Evolutionary conservation across 83 land plant species (phyloP).

Genomic region (Thuja plicata): DNA sequence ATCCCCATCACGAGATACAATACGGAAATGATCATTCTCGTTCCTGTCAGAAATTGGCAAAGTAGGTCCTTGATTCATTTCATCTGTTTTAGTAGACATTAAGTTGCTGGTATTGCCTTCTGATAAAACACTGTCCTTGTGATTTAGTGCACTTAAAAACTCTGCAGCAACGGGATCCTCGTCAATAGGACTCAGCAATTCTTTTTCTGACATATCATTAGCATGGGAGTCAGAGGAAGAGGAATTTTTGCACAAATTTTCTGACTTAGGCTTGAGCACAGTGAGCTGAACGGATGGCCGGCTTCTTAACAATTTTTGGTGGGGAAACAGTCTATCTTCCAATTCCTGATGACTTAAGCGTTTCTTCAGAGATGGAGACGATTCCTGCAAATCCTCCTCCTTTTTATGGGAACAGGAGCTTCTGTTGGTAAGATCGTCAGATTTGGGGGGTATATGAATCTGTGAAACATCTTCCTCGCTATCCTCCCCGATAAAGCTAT

Average conservation of each 20-base stretch:
- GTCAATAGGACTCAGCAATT: constrained; percentile 21
- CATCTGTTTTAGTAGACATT: neutral
- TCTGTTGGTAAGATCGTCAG: neutral
- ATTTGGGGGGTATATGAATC: neutral
- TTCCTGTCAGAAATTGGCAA: neutral
- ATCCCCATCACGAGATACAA: neutral
- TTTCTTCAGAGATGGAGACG: constrained; percentile 18
- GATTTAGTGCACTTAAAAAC: constrained; percentile 33
- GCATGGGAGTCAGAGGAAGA: neutral
- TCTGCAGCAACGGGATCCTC: constrained; percentile 46
- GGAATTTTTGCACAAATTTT: neutral
- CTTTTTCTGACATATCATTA: constrained; percentile 3
- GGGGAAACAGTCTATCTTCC: constrained; percentile 65
- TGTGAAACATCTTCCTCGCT: neutral
- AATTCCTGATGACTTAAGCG: constrained; percentile 40
- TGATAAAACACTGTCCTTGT: constrained; percentile 14
- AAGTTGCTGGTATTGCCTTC: too few relatives aligned
- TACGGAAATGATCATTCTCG: neutral
- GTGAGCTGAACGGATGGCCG: constrained; percentile 14
- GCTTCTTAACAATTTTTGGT: constrained; percentile 51
- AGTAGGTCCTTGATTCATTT: neutral
- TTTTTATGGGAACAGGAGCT: neutral
- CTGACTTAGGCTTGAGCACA: neutral
- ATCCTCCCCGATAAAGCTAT: neutral
- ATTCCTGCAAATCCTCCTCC: neutral